These are phyloP conservation scores for Tuber magnatum DNA, from an alignment of 495 filamentous ascomycete genomes.

Conservation along the genomic window DNA sequence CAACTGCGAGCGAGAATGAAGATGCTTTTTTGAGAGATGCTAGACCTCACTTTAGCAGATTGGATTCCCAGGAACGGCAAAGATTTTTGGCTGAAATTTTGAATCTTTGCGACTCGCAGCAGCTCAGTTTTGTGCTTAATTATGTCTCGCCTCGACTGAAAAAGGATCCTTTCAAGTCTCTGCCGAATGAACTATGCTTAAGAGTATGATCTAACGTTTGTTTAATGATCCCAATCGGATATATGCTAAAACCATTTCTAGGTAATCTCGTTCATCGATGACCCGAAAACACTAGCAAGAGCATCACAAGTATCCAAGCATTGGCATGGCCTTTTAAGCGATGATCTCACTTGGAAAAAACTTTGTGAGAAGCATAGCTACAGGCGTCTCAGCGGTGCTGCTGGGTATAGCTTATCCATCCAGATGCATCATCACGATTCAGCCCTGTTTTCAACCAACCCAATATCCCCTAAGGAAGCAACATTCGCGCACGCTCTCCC, in stretches of 20 bases:
- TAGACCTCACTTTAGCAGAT: conserved; percentile 39
- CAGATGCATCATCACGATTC: conserved; percentile 32
- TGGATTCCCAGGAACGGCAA: conserved; percentile 47
- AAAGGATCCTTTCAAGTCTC: conserved; percentile 83
- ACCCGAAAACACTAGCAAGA: conserved; percentile 82
- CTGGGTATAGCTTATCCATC: conserved; percentile 17
- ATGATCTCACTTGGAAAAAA: conserved; percentile 97
- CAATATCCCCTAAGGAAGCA: conserved; percentile 37
- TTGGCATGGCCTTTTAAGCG: conserved; percentile 87
- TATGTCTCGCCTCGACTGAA: conserved; percentile 87
- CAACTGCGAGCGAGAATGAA: conserved; percentile 39
- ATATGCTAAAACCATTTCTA: conserved; percentile 40
- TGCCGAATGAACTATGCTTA: conserved; percentile 88
- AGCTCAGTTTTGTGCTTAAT: conserved; percentile 88
- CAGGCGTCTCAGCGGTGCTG: conserved; percentile 48
- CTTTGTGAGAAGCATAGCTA: conserved; percentile 90
- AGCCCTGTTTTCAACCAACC: conserved; percentile 30
- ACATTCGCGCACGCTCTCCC: conserved; percentile 28
- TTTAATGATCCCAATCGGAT: conserved; percentile 12
- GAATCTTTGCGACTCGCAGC: conserved; percentile 85
- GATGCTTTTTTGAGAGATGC: conserved; percentile 40
- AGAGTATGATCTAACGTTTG: conserved; percentile 51
- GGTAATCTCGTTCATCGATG: conserved; percentile 91
- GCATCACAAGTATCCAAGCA: conserved; percentile 86
- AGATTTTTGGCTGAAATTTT: conserved; percentile 72